Percentiles rank a stretch among this genome's conserved stretches.
Evolutionary conservation across 73 alveolate species (phyloP).

Genomic region (Blepharisma japonicum): DNA sequence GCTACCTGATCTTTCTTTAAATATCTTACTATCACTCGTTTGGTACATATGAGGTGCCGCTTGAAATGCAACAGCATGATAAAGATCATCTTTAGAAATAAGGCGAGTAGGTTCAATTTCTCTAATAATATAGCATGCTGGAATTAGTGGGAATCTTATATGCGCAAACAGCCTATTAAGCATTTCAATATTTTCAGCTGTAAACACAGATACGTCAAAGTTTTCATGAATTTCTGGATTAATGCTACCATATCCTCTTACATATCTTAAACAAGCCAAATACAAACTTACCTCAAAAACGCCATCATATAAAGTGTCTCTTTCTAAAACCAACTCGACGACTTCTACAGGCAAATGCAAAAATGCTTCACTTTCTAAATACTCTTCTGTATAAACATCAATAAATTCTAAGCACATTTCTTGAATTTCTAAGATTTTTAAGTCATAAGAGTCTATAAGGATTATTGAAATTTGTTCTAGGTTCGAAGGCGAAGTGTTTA

Average conservation of each 20-base stretch:
- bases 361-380: constrained; percentile 41
- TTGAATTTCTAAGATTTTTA: constrained; percentile 35
- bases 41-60: constrained; percentile 50
- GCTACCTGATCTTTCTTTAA: constrained; percentile 47
- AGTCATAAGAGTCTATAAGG: constrained; percentile 36
- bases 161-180: constrained; percentile 36
- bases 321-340: constrained; percentile 33
- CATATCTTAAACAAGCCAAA: constrained; percentile 54
- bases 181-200: constrained; percentile 18
- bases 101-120: constrained; percentile 40
- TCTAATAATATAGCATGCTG: constrained; percentile 40
- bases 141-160: constrained; percentile 50
- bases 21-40: constrained; percentile 22
- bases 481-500: constrained; percentile 28
- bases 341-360: constrained; percentile 40
- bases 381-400: constrained; percentile 48
- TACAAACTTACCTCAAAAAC: constrained; percentile 46
- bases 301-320: constrained; percentile 56
- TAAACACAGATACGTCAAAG: constrained; percentile 39
- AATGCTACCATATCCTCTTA: constrained; percentile 48
- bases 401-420: constrained; percentile 52
- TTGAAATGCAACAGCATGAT: constrained; percentile 43
- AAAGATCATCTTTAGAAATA: constrained; percentile 39
- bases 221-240: constrained; percentile 38
- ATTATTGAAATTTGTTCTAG: constrained; percentile 31